Percentiles rank a stretch among this genome's conserved stretches.
These are phyloP conservation scores for Pyrus bretschneideri DNA, from an alignment of 306 rosid genomes.

Conservation along the genomic window DNA sequence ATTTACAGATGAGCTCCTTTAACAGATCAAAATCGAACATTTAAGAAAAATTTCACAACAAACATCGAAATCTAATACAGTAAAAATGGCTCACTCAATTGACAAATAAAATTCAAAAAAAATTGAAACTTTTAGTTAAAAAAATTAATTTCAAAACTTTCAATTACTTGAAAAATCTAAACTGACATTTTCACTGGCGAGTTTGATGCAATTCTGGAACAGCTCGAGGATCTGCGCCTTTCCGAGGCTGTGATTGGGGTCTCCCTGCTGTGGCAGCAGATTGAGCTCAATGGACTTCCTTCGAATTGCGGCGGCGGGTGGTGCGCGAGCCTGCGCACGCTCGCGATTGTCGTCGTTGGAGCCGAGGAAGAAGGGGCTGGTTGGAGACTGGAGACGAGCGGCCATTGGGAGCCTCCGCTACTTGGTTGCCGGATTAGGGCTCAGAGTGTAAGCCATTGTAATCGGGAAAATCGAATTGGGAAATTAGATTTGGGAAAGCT, in stretches of 20 bases:
- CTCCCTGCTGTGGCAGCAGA: constrained; percentile 19
- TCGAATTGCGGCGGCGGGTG: constrained; percentile 80
- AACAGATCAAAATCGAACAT: background rate
- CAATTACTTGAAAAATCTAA: background rate
- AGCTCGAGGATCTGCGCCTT: constrained; percentile 82
- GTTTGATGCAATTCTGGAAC: constrained; percentile 91
- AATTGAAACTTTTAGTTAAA: background rate
- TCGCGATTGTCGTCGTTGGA: constrained; percentile 87
- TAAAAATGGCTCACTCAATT: background rate
- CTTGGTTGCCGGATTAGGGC: constrained; percentile 13
- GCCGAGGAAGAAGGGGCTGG: constrained; percentile 70
- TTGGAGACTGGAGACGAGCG: constrained; percentile 76
- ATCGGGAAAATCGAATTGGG: background rate
- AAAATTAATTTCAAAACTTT: background rate
- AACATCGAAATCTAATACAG: background rate
- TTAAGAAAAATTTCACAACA: background rate
- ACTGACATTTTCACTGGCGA: constrained; percentile 88
- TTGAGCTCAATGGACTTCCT: constrained; percentile 40
- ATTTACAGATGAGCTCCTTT: constrained; percentile 1
- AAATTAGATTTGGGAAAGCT: too few relatives aligned
- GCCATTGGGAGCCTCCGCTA: constrained; percentile 55
- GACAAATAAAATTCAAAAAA: background rate
- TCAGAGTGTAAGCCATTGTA: constrained; percentile 2
- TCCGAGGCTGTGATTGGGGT: constrained; percentile 47
- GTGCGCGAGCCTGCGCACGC: constrained; percentile 88